Percentiles rank a stretch among this genome's conserved stretches.
Evolutionary conservation across 2,329 filamentous ascomycete genomes (phyloP).

Genomic region (Cladosporium sp.): DNA sequence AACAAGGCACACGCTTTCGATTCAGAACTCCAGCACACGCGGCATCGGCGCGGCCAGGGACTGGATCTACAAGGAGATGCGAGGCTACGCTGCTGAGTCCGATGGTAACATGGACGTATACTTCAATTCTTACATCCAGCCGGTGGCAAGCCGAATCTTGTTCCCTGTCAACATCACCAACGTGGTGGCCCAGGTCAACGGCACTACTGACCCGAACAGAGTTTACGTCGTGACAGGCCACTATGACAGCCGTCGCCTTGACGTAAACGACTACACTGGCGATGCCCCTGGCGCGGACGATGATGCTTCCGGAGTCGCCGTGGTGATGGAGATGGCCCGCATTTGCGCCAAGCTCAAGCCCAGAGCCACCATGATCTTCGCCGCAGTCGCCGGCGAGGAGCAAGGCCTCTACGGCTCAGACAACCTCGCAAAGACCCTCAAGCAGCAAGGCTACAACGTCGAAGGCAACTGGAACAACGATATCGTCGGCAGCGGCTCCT

Average conservation of each 20-base stretch:
- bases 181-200: slow-evolving; percentile 47
- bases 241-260: slow-evolving; percentile 48
- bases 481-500: slow-evolving; percentile 45
- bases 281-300: slow-evolving; percentile 54
- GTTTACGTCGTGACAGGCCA: slow-evolving; percentile 52
- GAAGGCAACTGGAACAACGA: slow-evolving; percentile 55
- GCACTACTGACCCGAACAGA: slow-evolving; percentile 42
- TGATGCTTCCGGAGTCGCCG: slow-evolving; percentile 51
- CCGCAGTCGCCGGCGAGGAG: slow-evolving; percentile 53
- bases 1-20: slow-evolving; percentile 51
- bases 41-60: slow-evolving; percentile 54
- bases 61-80: slow-evolving; percentile 50
- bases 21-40: slow-evolving; percentile 44
- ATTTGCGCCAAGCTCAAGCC: slow-evolving; percentile 44
- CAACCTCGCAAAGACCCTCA: slow-evolving; percentile 48
- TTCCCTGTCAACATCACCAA: slow-evolving; percentile 50
- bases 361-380: slow-evolving; percentile 50
- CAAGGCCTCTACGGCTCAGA: slow-evolving; percentile 49
- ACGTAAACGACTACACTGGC: slow-evolving; percentile 45
- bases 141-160: slow-evolving; percentile 40
- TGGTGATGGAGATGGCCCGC: slow-evolving; percentile 51
- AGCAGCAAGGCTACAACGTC: slow-evolving; percentile 47
- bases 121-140: slow-evolving; percentile 48
- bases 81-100: slow-evolving; percentile 41
- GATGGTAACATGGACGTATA: slow-evolving; percentile 48